These are phyloP conservation scores for Aspergillus brasiliensis DNA, from an alignment of 2,329 filamentous ascomycete genomes.

Conservation along the genomic window DNA sequence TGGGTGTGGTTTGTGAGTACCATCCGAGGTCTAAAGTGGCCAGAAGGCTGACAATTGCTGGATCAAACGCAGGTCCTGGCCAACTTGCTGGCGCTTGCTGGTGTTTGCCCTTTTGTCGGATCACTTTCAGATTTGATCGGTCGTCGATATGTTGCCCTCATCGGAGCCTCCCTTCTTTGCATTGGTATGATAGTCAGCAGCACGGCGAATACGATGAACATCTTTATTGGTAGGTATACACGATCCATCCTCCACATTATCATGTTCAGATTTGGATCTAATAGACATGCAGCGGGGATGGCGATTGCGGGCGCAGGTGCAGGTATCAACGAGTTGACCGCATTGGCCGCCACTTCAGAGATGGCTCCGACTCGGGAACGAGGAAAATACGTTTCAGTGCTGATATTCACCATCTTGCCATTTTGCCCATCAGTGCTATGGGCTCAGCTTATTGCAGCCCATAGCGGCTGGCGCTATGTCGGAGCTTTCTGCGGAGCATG, in stretches of 20 bases:
- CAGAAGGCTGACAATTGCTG: background rate
- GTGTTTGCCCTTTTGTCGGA: slow-evolving; percentile 66
- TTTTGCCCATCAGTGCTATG: slow-evolving; percentile 65
- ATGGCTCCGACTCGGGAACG: slow-evolving; percentile 67
- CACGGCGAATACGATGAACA: slow-evolving; percentile 61
- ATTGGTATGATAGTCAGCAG: slow-evolving; percentile 63
- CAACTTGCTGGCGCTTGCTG: slow-evolving; percentile 58
- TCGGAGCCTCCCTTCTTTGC: slow-evolving; percentile 57
- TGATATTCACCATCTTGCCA: slow-evolving; percentile 64
- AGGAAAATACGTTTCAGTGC: slow-evolving; percentile 62
- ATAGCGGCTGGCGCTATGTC: slow-evolving; percentile 49
- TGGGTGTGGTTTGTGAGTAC: slow-evolving; percentile 61
- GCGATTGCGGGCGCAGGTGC: slow-evolving; percentile 65
- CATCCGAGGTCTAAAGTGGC: background rate
- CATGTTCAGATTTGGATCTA: background rate
- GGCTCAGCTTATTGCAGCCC: slow-evolving; percentile 58
- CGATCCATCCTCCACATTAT: slow-evolving; percentile 12
- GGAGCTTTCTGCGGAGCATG: slow-evolving; percentile 47
- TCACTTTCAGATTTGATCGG: slow-evolving; percentile 66
- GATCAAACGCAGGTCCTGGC: slow-evolving; percentile 42
- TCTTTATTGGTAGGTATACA: slow-evolving; percentile 58
- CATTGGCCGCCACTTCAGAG: slow-evolving; percentile 68
- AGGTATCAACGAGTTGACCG: slow-evolving; percentile 69
- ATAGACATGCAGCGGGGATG: slow-evolving; percentile 49
- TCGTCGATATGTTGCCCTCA: slow-evolving; percentile 60